Conservation (phyloP, 73 alveolate species). For the Durusdinium trenchii region DNA sequence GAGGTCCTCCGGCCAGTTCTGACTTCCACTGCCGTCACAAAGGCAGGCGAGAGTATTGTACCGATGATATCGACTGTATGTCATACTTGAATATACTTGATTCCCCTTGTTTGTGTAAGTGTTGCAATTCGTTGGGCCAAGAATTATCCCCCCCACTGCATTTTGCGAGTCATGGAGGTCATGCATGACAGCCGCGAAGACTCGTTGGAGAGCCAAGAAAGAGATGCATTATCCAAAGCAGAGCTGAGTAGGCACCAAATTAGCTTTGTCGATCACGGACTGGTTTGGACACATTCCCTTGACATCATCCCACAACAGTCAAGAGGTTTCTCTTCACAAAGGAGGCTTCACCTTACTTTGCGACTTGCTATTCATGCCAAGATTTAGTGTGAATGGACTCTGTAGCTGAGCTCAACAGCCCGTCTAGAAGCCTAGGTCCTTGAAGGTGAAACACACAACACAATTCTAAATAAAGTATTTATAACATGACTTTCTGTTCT, state of each 20-base stretch:
- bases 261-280: not conserved
- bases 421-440: too few relatives aligned
- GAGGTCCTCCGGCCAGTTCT: constrained; percentile 68
- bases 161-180: not conserved
- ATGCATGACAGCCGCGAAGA: constrained; percentile 93
- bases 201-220: constrained; percentile 47
- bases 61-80: not conserved
- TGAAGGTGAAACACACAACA: too few relatives aligned
- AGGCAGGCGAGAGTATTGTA: constrained; percentile 7
- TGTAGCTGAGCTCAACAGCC: too few relatives aligned
- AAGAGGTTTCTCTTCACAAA: not conserved
- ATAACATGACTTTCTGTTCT: too few relatives aligned
- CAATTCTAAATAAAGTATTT: too few relatives aligned
- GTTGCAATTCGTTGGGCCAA: not conserved
- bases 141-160: not conserved
- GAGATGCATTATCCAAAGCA: not conserved
- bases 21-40: constrained; percentile 49
- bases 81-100: too few relatives aligned
- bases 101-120: not conserved
- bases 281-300: not conserved
- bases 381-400: too few relatives aligned
- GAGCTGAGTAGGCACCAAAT: not conserved
- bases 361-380: too few relatives aligned
- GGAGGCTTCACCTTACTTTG: not conserved
- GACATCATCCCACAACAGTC: not conserved